A percentile compares a stretch with the other conserved stretches of the same genome.
Evolutionary conservation across 495 filamentous ascomycete species (phyloP).

Genomic region (Aspergillus campestris): DNA sequence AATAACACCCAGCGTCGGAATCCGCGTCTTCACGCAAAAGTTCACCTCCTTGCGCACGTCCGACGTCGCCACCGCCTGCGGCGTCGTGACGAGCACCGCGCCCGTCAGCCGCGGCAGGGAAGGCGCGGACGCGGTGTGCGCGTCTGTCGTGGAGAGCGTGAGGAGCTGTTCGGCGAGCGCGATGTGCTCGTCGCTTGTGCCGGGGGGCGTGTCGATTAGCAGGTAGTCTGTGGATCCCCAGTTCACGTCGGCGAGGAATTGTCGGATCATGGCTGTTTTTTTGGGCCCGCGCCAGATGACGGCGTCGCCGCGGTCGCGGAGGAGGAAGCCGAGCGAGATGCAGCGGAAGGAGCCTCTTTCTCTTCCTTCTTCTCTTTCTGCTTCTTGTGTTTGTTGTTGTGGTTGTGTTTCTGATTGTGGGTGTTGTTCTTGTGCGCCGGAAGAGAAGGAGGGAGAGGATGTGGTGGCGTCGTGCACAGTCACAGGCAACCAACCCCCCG

Average conservation of each 20-base stretch:
- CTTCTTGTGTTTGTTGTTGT: slow-evolving; percentile 5
- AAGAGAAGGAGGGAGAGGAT: slow-evolving; percentile 16
- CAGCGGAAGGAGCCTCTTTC: slow-evolving; percentile 60
- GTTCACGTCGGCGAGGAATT: slow-evolving; percentile 87
- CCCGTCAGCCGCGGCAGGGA: slow-evolving; percentile 51
- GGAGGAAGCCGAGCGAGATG: slow-evolving; percentile 90
- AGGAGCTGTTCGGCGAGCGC: slow-evolving; percentile 81
- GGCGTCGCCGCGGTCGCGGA: slow-evolving; percentile 73
- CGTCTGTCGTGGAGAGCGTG: slow-evolving; percentile 34
- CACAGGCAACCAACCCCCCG: slow-evolving; percentile 85
- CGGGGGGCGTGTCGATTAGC: slow-evolving; percentile 91
- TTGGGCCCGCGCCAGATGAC: slow-evolving; percentile 97
- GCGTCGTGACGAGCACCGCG: slow-evolving; percentile 91
- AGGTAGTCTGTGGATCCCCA: slow-evolving; percentile 86
- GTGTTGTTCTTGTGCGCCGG: slow-evolving; percentile 1
- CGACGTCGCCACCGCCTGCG: slow-evolving; percentile 85
- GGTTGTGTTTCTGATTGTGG: slow-evolving; percentile 3
- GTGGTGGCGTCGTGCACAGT: slow-evolving; percentile 48
- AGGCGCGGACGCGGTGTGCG: slow-evolving; percentile 11
- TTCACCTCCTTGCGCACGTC: slow-evolving; percentile 96
- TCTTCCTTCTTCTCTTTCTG: background rate
- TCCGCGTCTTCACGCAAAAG: slow-evolving; percentile 81
- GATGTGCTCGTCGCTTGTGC: slow-evolving; percentile 96
- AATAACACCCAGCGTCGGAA: slow-evolving; percentile 77
- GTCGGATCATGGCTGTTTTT: slow-evolving; percentile 97